A percentile compares a stretch with the other conserved stretches of the same genome.
Conservation (phyloP, 2,329 filamentous ascomycete species). For the Calonectria multiphialidica region DNA sequence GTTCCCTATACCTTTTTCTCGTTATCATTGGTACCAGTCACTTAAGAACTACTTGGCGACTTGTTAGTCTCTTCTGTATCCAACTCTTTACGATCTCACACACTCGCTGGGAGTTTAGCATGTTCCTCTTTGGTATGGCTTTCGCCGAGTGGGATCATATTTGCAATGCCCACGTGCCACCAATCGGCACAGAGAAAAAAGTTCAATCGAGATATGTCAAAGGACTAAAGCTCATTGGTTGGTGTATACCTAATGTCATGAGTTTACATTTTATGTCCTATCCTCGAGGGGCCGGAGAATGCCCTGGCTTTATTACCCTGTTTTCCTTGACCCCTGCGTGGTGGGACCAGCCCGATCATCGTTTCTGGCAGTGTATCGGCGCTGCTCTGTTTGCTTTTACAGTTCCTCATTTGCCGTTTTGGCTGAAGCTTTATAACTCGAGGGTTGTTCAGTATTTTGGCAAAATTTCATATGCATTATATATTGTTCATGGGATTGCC, state of each 20-base stretch:
- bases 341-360: constrained; percentile 61
- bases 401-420: constrained; percentile 58
- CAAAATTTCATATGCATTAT: constrained; percentile 70
- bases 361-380: constrained; percentile 68
- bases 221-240: constrained; percentile 14
- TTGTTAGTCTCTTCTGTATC: constrained; percentile 56
- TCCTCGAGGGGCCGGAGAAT: constrained; percentile 53
- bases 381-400: constrained; percentile 64
- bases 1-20: constrained; percentile 69
- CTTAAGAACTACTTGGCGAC: constrained; percentile 55
- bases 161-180: constrained; percentile 55
- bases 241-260: constrained; percentile 56
- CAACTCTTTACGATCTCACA: constrained; percentile 59
- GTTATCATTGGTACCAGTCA: constrained; percentile 62
- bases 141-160: constrained; percentile 67
- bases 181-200: constrained; percentile 42
- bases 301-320: constrained; percentile 65
- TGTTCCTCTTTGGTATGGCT: constrained; percentile 66
- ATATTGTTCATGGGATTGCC: constrained; percentile 70
- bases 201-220: constrained; percentile 56
- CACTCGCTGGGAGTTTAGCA: constrained; percentile 65
- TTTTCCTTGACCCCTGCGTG: constrained; percentile 60
- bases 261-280: constrained; percentile 63
- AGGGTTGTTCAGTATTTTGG: constrained; percentile 67
- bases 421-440: constrained; percentile 65